phyloP scores from a whole-genome alignment of 208 protist genomes.

The Naegleria lovaniensis region DNA sequence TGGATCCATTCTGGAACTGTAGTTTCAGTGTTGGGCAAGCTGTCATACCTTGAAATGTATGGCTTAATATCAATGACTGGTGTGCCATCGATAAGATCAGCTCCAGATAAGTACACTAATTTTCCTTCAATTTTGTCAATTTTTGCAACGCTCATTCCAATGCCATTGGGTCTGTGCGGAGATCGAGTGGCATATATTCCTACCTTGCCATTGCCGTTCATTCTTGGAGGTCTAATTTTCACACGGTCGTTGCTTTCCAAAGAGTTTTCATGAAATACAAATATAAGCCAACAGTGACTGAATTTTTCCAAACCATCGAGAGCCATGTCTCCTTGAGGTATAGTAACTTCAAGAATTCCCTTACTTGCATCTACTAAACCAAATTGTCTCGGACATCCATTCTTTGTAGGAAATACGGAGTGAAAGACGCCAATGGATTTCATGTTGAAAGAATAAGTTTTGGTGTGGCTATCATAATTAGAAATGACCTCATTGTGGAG shows the following conservation, averaged over 20 bases:
- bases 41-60: constrained; percentile 76
- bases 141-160: constrained; percentile 71
- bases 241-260: not conserved
- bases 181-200: constrained; percentile 80
- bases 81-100: constrained; percentile 88
- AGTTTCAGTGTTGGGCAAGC: not conserved
- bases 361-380: not conserved
- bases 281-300: not conserved
- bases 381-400: constrained; percentile 7
- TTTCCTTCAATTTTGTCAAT: constrained; percentile 67
- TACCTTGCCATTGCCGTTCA: not conserved
- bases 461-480: not conserved
- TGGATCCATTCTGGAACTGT: not conserved
- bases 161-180: constrained; percentile 79
- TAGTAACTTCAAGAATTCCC: not conserved
- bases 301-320: not conserved
- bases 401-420: not conserved
- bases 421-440: constrained; percentile 15
- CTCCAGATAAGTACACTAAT: constrained; percentile 72
- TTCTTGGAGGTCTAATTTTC: constrained; percentile 15
- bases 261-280: not conserved
- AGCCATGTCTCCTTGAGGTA: not conserved
- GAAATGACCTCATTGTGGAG: not conserved
- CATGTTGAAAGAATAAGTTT: not conserved
- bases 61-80: constrained; percentile 93